phyloP scores from a whole-genome alignment of 106 monocot genomes.

The Triglochin maritima region DNA sequence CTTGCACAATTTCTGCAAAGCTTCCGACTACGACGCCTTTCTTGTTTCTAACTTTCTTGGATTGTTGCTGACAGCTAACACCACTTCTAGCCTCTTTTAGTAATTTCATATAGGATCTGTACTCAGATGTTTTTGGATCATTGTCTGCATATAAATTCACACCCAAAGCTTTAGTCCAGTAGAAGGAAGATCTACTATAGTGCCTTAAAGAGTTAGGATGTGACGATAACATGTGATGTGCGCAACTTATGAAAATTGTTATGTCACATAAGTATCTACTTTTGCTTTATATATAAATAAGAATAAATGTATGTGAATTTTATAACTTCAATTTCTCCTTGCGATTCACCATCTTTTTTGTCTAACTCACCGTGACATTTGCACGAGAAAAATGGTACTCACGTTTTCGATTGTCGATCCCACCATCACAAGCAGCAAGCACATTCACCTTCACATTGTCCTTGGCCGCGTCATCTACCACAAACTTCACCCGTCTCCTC shows the following conservation, averaged over 20 bases:
- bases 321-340: no score
- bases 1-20: constrained; percentile 4
- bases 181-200: not conserved
- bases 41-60: not conserved
- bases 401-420: not conserved
- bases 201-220: no score
- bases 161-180: not conserved
- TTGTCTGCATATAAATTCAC: constrained; percentile 1
- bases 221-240: no score
- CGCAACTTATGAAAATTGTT: not conserved
- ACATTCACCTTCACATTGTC: not conserved
- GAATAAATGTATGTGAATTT: not conserved
- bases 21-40: not conserved
- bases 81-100: constrained; percentile 12
- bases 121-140: constrained; percentile 28
- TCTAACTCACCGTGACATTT: no score
- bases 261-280: not conserved
- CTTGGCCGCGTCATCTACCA: not conserved
- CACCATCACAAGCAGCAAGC: not conserved
- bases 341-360: no score
- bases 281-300: not conserved
- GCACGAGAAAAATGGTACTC: not conserved
- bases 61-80: not conserved
- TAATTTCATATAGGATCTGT: constrained; percentile 25
- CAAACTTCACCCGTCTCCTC: constrained; percentile 15